A percentile compares a stretch with the other conserved stretches of the same genome.
Conservation (phyloP, 352 stramenopile genomes). For the Globisporangium irregulare region DNA sequence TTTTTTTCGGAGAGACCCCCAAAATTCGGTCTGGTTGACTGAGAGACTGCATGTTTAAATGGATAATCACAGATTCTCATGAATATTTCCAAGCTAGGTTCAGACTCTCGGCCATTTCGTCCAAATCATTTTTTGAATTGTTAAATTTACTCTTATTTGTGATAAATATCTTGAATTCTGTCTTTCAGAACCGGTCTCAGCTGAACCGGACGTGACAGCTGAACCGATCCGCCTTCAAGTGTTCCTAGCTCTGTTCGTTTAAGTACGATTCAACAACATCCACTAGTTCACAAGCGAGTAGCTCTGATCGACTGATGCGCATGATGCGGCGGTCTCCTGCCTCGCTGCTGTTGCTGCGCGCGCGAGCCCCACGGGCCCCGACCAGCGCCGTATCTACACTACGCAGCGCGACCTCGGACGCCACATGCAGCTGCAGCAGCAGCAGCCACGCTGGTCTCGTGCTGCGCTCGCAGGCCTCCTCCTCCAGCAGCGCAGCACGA, state of each 20-base stretch:
- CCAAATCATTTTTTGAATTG: too few relatives aligned
- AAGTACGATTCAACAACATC: neutral
- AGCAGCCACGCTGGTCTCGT: neutral
- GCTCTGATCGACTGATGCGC: neutral
- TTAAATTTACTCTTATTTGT: too few relatives aligned
- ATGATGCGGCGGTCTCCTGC: slow-evolving; percentile 3
- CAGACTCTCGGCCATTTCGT: too few relatives aligned
- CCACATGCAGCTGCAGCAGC: neutral
- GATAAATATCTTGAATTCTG: neutral
- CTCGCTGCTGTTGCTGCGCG: neutral
- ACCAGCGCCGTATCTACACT: neutral
- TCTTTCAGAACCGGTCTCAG: neutral
- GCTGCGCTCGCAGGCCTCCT: slow-evolving; percentile 3
- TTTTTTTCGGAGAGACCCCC: neutral
- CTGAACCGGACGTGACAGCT: neutral
- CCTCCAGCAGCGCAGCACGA: neutral
- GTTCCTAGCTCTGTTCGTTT: neutral
- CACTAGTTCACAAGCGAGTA: neutral
- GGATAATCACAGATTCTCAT: too few relatives aligned
- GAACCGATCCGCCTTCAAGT: neutral
- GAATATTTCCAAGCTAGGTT: too few relatives aligned
- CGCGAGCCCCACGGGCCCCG: neutral
- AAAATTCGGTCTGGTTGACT: neutral
- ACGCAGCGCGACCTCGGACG: neutral
- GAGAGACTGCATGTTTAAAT: neutral